Evolutionary conservation across 306 rosid species (phyloP).

Genomic region (Pterocarpus macrocarpus): DNA sequence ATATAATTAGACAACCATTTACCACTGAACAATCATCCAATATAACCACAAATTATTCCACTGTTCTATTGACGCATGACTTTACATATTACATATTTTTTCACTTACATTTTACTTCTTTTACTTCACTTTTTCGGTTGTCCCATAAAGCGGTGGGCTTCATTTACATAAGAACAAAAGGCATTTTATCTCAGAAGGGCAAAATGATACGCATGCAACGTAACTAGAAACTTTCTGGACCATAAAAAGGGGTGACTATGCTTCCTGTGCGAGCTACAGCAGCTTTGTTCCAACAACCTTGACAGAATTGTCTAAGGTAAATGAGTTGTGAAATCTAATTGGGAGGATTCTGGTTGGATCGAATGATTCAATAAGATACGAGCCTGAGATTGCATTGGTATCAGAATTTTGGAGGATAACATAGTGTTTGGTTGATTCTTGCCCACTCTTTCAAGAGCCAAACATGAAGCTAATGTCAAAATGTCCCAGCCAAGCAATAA

Average conservation of each 20-base stretch:
- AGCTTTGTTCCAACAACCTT: slow-evolving; percentile 15
- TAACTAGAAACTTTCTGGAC: neutral
- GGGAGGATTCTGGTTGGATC: neutral
- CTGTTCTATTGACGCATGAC: neutral
- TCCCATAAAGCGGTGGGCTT: neutral
- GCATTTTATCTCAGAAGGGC: neutral
- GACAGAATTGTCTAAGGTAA: slow-evolving; percentile 1
- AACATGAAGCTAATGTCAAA: slow-evolving; percentile 23
- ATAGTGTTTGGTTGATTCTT: neutral
- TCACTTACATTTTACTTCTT: too few species aligned
- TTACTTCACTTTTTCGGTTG: neutral
- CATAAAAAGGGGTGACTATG: neutral
- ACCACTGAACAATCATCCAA: slow-evolving; percentile 1
- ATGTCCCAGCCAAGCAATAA: slow-evolving; percentile 1
- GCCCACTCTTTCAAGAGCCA: slow-evolving; percentile 6
- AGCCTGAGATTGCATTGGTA: slow-evolving; percentile 19
- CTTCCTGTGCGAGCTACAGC: slow-evolving; percentile 2
- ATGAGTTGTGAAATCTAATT: neutral
- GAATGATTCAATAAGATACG: slow-evolving; percentile 5
- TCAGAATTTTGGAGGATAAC: too few species aligned
- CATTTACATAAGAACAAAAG: neutral
- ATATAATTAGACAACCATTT: slow-evolving; percentile 10
- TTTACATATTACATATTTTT: too few species aligned
- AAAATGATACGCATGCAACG: slow-evolving; percentile 15
- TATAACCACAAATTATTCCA: neutral